Evolutionary conservation across 352 stramenopile genomes (phyloP), one percentile per base, ranked within the genome.

Genomic region (Phytopythium kandeliae): DNA sequence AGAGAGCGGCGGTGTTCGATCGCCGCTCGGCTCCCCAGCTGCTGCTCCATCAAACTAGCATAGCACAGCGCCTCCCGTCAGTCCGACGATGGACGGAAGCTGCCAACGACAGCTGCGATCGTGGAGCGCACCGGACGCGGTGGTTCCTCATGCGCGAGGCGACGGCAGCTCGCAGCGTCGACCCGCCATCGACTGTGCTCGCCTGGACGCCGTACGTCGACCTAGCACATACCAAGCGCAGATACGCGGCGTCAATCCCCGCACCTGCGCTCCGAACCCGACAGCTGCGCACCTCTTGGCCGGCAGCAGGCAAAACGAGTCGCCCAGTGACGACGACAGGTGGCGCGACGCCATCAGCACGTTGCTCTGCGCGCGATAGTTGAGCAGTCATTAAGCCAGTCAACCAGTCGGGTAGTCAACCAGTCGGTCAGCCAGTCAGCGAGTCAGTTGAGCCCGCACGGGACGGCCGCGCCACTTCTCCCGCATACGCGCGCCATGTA

Each of bases 91-190:
- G 5, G n/a, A 5, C 7, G 9, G 19, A 52, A 10, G 8, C 31
- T 10, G 31, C 25, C 28, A 31, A 31, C 28, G 9, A n/a, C 2
- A 12, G 6, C 16, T 7, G 44, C 17, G 41, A 28, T 2, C 49
- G 6, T 21, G 25, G 36, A 30, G 54, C 54, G 15, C 51, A 86
- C 76, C 74, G 63, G 49, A 89, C 67, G 13, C 84, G 70, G 42
- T 92, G 82, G 48, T 92, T 92, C 21, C 82, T 76, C 77, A 90
- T 91, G 24, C 84, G 67, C n/a, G 79, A 88, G 4, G 80, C 84
- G 12, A 89, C 78, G 2, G 81, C 84, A 21, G 84, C 84, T 51
- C 81, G 67, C 33, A 95, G 56, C 5, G 81, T 95, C 11, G 80
- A 89, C 0, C 62, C 81, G 28, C 84, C 84, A 59, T 95, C 81